phyloP scores from a whole-genome alignment of 1,284 basidiomycete species.

The Caloboletus firmus region DNA sequence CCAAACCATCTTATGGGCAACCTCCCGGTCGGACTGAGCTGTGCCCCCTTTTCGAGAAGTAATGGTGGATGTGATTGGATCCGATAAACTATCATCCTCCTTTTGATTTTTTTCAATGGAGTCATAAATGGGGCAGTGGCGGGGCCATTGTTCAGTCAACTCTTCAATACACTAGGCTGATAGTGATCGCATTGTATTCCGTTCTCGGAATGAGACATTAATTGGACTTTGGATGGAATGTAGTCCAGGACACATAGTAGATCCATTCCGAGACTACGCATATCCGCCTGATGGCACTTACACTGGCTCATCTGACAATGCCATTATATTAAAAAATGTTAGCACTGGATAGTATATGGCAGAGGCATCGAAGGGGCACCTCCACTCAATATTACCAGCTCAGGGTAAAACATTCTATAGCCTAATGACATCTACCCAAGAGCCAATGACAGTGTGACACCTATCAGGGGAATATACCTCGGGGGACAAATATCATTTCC shows the following conservation, averaged over 20 bases:
- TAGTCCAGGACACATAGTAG: background rate
- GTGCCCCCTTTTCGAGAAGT: no score
- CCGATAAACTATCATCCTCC: no score
- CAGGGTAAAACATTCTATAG: background rate
- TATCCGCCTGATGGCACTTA: conserved; percentile 2
- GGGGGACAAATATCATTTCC: background rate
- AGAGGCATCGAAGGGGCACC: background rate
- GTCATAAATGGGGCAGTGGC: background rate
- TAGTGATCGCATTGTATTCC: no score
- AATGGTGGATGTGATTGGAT: no score
- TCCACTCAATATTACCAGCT: background rate
- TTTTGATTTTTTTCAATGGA: background rate
- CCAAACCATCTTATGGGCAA: background rate
- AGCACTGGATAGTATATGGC: background rate
- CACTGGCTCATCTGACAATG: background rate
- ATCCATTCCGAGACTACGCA: background rate
- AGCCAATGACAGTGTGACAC: background rate
- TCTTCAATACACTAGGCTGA: background rate
- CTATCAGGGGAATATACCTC: background rate
- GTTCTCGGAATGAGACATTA: background rate
- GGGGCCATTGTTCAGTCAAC: background rate
- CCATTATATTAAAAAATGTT: background rate
- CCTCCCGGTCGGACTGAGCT: background rate
- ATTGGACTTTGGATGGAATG: background rate
- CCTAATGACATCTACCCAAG: background rate